A percentile compares a stretch with the other conserved stretches of the same genome.
phyloP scores from a whole-genome alignment of 2,329 filamentous ascomycete genomes.

The Ophiosphaerella korrae region DNA sequence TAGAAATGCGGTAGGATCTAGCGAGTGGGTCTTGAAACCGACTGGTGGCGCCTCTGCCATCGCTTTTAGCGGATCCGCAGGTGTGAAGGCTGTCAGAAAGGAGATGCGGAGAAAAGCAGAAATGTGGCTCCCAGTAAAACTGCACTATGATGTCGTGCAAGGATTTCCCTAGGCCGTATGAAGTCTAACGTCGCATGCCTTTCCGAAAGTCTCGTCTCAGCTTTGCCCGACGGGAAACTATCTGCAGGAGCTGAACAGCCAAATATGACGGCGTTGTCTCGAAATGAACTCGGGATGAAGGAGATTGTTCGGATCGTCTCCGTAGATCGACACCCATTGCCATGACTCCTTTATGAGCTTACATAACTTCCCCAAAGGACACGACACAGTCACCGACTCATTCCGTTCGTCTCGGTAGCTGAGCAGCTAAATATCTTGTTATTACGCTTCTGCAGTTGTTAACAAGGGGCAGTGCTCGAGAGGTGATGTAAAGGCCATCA shows the following conservation, averaged over 20 bases:
- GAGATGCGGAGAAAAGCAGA: slow-evolving; percentile 27
- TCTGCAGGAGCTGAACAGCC: slow-evolving; percentile 5
- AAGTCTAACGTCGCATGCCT: slow-evolving; percentile 5
- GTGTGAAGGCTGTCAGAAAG: slow-evolving; percentile 7
- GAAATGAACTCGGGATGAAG: slow-evolving; percentile 22
- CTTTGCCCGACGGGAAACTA: slow-evolving; percentile 28
- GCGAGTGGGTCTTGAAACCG: slow-evolving; percentile 11
- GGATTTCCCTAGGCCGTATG: slow-evolving; percentile 8
- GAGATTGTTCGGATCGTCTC: slow-evolving; percentile 24
- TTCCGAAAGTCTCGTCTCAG: slow-evolving; percentile 10
- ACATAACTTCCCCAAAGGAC: no score
- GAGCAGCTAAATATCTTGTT: no score
- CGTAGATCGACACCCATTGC: neutral
- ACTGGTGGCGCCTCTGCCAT: slow-evolving; percentile 7
- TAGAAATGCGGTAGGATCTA: slow-evolving; percentile 11
- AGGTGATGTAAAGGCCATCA: no score
- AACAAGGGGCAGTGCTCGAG: no score
- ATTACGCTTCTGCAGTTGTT: no score
- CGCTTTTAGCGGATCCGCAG: slow-evolving; percentile 19
- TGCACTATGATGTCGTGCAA: slow-evolving; percentile 26
- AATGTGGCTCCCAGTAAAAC: slow-evolving; percentile 2
- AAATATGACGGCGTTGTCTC: slow-evolving; percentile 20
- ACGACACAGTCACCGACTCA: no score
- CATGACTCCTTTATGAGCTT: slow-evolving; percentile 1
- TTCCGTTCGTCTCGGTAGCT: no score